Base-by-base conservation (phyloP, 495 filamentous ascomycete species). In the Terfezia claveryi region DNA sequence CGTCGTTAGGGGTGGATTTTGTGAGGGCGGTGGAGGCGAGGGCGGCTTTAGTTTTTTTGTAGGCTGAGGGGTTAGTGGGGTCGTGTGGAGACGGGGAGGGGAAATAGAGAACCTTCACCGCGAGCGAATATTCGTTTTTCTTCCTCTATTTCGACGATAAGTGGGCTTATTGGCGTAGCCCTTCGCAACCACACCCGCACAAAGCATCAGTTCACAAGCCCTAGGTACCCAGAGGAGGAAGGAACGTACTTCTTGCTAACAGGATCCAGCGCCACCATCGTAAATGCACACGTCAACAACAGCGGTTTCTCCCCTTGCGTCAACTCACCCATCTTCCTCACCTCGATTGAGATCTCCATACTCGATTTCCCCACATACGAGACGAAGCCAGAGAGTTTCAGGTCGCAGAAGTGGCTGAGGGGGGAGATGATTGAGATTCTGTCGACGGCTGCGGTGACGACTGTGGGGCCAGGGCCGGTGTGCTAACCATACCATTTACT, bases 361-460 rank as follows among this genome's bases (percentile, higher is more conserved):
- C 81, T 86, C 38, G 79, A 83, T 53, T 80, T 73, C 0, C 85
- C 85, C 2, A 85, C 84, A 68, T 85, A 89, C 0, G 82, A 84
- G 20, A 88, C 85, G 58, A 82, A 79, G 2, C 85, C 85, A 55
- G 79, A 83, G 5, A 87, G 70, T 62, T 88, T 80, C 14, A 92
- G 73, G 62, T 89, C 83, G 65, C 83, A 87, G 51, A 89, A 85
- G 59, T 82, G 79, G 60, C 76, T 81, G 23, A 89, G 65, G 0
- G 82, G 81, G 54, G 79, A 71, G 58, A 81, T 77, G 56, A 89
- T 80, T 5, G 76, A 83, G 62, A 89, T 89, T 16, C 85, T 68
- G 63, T 92, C 84, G 23, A 83, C 80, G 2, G 83, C 82, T 4
- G 85, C 85, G 3, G 85, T 92, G 36, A 92, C 85, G 6, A 79